A percentile compares a stretch with the other conserved stretches of the same genome.
Evolutionary conservation across 208 protist genomes (phyloP).

Genomic region (Leishmania braziliensis): DNA sequence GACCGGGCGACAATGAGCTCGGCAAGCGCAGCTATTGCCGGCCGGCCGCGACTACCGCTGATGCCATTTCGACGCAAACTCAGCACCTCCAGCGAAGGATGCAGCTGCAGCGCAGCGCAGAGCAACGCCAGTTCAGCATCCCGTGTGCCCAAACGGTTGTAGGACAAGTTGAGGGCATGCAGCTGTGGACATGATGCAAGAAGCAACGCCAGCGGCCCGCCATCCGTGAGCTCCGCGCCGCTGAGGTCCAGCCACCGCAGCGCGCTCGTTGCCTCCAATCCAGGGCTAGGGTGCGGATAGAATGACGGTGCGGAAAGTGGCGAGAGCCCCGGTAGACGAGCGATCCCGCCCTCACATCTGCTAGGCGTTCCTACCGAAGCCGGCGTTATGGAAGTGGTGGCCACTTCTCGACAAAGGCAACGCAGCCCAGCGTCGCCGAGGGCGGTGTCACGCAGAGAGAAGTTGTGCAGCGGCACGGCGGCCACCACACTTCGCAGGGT

Average conservation of each 20-base stretch:
- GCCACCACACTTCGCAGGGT: constrained; percentile 14
- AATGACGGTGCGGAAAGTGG: not conserved
- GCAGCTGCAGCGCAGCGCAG: constrained; percentile 38
- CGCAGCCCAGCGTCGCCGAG: constrained; percentile 26
- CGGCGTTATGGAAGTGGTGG: not conserved
- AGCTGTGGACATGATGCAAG: constrained; percentile 35
- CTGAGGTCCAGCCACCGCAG: constrained; percentile 31
- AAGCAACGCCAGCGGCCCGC: constrained; percentile 34
- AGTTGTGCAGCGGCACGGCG: constrained; percentile 9
- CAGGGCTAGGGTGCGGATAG: not conserved
- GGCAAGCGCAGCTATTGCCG: constrained; percentile 38
- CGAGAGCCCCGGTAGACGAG: not conserved
- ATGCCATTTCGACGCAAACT: constrained; percentile 45
- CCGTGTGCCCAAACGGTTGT: constrained; percentile 48
- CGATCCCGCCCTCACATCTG: not conserved
- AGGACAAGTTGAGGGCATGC: constrained; percentile 39
- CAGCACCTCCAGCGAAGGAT: constrained; percentile 38
- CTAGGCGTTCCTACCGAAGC: not conserved
- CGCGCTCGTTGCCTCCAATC: not conserved
- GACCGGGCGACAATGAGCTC: constrained; percentile 47
- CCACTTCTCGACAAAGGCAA: constrained; percentile 5
- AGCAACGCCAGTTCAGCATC: constrained; percentile 30
- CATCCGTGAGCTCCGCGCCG: constrained; percentile 35
- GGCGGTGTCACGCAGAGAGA: constrained; percentile 19
- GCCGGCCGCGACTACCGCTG: constrained; percentile 30